Conservation (phyloP, 1,284 basidiomycete genomes). For the Cryptococcus sp. region DNA sequence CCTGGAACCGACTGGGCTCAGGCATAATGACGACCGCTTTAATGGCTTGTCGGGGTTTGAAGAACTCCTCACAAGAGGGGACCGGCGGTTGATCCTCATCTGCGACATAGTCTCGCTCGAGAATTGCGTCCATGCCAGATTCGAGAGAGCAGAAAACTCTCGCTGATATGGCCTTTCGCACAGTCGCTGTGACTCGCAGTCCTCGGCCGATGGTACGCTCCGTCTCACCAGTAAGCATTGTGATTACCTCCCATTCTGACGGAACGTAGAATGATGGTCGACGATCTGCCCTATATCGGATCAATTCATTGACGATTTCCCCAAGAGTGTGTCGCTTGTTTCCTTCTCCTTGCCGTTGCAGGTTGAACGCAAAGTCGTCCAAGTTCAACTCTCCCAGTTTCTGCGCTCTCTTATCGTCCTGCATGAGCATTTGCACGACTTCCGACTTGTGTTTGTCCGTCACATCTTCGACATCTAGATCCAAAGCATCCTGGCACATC, state of each 20-base stretch:
- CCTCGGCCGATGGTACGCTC: constrained; percentile 73
- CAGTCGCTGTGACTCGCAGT: constrained; percentile 80
- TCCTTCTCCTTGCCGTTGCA: constrained; percentile 70
- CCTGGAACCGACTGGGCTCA: constrained; percentile 65
- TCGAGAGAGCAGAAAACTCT: constrained; percentile 62
- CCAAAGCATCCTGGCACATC: constrained; percentile 97
- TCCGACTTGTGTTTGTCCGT: constrained; percentile 82
- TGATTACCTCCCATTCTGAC: constrained; percentile 77
- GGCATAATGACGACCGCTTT: constrained; percentile 77
- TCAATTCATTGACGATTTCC: constrained; percentile 85
- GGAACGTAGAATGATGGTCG: constrained; percentile 71
- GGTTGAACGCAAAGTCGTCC: constrained; percentile 93
- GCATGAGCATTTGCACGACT: constrained; percentile 83
- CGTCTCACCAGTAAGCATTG: constrained; percentile 95
- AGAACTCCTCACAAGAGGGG: constrained; percentile 53
- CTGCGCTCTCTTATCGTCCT: constrained; percentile 72
- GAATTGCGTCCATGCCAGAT: constrained; percentile 86
- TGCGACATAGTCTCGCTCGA: constrained; percentile 67
- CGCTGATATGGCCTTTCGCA: constrained; percentile 34
- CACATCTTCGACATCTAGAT: constrained; percentile 91
- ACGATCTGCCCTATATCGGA: constrained; percentile 78
- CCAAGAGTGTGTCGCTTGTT: constrained; percentile 85
- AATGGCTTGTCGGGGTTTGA: constrained; percentile 75
- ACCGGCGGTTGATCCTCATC: constrained; percentile 56
- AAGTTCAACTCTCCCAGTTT: constrained; percentile 91